Evolutionary conservation across 2,329 filamentous ascomycete genomes (phyloP).

Genomic region (Coniella vitis): DNA sequence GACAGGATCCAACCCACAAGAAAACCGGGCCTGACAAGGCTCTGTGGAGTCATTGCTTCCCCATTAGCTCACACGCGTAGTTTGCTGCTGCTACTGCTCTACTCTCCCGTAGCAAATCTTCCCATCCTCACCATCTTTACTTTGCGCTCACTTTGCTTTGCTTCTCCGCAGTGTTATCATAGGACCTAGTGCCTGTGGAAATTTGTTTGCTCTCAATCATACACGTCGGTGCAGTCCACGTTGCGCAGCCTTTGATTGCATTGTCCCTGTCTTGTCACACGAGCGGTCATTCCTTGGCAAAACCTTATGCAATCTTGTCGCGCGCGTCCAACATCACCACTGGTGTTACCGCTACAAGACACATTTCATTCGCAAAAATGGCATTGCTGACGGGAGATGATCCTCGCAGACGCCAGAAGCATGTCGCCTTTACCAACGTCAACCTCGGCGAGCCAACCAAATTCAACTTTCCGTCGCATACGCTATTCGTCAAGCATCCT

Average conservation of each 20-base stretch:
- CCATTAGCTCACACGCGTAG: background rate
- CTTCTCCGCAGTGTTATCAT: no score
- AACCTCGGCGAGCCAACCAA: slow-evolving; percentile 51
- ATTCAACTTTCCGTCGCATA: slow-evolving; percentile 61
- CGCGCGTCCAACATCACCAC: background rate
- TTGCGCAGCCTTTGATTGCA: background rate
- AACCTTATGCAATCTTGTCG: background rate
- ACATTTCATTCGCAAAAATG: slow-evolving; percentile 25
- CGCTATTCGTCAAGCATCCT: slow-evolving; percentile 77
- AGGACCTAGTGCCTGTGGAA: no score
- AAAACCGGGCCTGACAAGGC: no score
- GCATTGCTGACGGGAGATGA: slow-evolving; percentile 35
- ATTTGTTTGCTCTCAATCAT: no score
- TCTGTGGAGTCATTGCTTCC: background rate
- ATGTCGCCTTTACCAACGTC: slow-evolving; percentile 56
- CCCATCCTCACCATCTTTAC: background rate
- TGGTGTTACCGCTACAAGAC: background rate
- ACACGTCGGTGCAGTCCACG: no score
- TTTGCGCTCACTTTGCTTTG: no score
- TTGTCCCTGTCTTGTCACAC: background rate
- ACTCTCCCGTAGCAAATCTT: background rate
- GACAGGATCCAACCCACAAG: no score
- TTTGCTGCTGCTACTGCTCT: background rate
- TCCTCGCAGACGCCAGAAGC: slow-evolving; percentile 47
- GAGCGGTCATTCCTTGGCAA: background rate